Percentiles rank a stretch among this genome's conserved stretches.
Evolutionary conservation across 192 early-diverging fungal genomes (phyloP).

Genomic region (Backusella tarrabulga): DNA sequence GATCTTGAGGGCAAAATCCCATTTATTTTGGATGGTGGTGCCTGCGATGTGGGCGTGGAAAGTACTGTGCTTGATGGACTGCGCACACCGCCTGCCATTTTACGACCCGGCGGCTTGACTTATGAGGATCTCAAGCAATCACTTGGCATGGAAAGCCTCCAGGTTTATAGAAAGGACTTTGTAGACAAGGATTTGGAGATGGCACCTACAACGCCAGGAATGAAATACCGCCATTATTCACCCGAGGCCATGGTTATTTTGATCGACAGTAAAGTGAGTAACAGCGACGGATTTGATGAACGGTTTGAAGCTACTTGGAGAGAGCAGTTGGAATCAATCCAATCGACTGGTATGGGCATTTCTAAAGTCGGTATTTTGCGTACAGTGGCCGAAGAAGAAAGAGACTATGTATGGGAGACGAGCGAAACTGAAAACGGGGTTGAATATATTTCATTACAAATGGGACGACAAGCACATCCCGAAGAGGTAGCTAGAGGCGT

Average conservation of each 20-base stretch:
- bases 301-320: conserved; percentile 32
- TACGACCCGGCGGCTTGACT: conserved; percentile 92
- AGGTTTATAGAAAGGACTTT: conserved; percentile 83
- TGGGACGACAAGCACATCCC: conserved; percentile 43
- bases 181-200: conserved; percentile 65
- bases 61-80: conserved; percentile 91
- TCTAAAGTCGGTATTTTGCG: conserved; percentile 34
- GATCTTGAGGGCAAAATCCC: conserved; percentile 82
- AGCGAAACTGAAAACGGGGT: not conserved
- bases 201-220: conserved; percentile 93
- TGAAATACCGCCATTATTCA: conserved; percentile 99
- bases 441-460: conserved; percentile 16
- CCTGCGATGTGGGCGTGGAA: conserved; percentile 89
- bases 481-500: conserved; percentile 76
- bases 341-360: not conserved
- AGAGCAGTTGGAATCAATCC: not conserved
- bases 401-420: not conserved
- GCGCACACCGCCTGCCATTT: conserved; percentile 69
- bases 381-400: conserved; percentile 4
- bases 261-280: conserved; percentile 42
- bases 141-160: conserved; percentile 61
- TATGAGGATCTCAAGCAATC: conserved; percentile 66
- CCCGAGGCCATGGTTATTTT: conserved; percentile 86
- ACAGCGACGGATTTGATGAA: not conserved
- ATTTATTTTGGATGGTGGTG: conserved; percentile 87